phyloP scores from a whole-genome alignment of 192 early-diverging fungal species.

The Backusella tarrabulga region DNA sequence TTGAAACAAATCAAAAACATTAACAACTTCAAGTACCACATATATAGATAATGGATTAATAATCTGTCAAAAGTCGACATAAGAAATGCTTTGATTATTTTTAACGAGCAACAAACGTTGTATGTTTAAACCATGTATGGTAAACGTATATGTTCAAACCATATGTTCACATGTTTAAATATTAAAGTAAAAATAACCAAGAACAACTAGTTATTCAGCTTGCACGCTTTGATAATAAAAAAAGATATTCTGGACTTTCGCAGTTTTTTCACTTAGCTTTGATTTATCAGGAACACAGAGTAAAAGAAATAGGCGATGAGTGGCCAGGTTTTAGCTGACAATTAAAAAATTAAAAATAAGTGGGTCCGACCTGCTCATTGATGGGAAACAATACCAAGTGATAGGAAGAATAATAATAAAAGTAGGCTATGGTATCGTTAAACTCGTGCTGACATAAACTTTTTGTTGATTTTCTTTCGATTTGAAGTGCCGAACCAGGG shows the following conservation, averaged over 20 bases:
- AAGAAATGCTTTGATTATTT: not conserved
- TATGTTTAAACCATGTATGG: not conserved
- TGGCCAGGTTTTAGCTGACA: constrained; percentile 2
- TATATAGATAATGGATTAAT: not conserved
- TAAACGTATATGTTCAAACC: not conserved
- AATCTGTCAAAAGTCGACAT: not conserved
- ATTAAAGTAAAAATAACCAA: not conserved
- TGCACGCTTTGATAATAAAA: not conserved
- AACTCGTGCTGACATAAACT: constrained; percentile 1
- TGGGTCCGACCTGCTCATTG: not conserved
- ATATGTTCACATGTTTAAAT: not conserved
- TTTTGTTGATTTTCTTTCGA: not conserved
- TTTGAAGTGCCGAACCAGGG: not conserved
- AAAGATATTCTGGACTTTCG: not conserved
- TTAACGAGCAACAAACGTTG: not conserved
- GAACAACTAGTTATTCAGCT: not conserved
- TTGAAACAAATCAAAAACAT: not conserved
- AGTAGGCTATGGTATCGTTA: not conserved
- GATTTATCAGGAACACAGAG: not conserved
- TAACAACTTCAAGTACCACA: not conserved
- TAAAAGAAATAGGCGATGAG: not conserved
- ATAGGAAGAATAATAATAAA: not conserved
- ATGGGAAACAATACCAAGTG: not conserved
- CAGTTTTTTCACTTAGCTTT: not conserved
- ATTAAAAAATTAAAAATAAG: not conserved